Conservation (phyloP, 1,284 basidiomycete species). For the Irpex sp. region DNA sequence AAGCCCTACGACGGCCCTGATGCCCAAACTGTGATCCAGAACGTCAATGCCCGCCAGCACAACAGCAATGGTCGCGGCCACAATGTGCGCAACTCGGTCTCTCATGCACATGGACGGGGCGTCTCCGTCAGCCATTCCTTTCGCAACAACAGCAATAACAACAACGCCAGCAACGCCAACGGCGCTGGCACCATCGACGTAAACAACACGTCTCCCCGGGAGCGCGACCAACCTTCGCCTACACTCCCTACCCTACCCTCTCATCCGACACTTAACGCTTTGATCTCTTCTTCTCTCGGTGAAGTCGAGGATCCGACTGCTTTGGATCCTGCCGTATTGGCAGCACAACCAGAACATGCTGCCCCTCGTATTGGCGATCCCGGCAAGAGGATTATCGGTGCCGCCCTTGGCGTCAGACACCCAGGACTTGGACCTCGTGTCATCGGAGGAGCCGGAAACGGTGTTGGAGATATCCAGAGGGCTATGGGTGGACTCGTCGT, state of each 20-base stretch:
- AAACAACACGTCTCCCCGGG: conserved; percentile 40
- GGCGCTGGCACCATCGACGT: conserved; percentile 42
- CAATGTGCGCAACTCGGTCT: conserved; percentile 47
- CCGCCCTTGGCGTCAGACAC: conserved; percentile 76
- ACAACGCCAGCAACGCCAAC: conserved; percentile 35
- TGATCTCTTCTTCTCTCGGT: conserved; percentile 71
- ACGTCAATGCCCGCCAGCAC: conserved; percentile 76
- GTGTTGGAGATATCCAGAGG: conserved; percentile 71
- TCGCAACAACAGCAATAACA: conserved; percentile 47
- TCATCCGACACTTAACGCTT: conserved; percentile 76
- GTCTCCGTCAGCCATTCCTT: conserved; percentile 62
- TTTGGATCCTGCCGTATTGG: conserved; percentile 64
- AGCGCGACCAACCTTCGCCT: conserved; percentile 62
- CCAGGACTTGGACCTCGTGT: conserved; percentile 62
- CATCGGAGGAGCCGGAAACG: conserved; percentile 55
- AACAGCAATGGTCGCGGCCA: conserved; percentile 61
- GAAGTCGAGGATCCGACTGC: conserved; percentile 40
- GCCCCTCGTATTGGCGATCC: conserved; percentile 73
- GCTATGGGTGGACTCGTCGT: conserved; percentile 71
- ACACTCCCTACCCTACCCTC: conserved; percentile 76
- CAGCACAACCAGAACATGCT: conserved; percentile 36
- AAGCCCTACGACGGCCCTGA: conserved; percentile 94
- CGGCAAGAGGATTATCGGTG: conserved; percentile 80
- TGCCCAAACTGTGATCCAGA: conserved; percentile 86
- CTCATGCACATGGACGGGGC: conserved; percentile 29